Percentiles rank a stretch among this genome's conserved stretches.
Evolutionary conservation across 2,329 filamentous ascomycete species (phyloP).

Genomic region (Trichoderma polysporum): DNA sequence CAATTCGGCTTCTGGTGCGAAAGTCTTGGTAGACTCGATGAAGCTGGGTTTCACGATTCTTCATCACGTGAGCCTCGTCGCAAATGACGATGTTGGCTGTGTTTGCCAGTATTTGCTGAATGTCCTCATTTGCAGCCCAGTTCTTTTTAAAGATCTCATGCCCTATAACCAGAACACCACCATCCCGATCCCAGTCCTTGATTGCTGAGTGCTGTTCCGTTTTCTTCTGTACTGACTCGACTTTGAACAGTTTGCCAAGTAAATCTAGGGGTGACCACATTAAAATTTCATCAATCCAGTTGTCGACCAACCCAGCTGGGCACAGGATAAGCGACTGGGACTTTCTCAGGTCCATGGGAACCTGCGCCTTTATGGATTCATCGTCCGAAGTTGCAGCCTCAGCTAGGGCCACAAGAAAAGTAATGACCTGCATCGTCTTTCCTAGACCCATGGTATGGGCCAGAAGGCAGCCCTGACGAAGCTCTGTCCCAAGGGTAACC

Average conservation of each 20-base stretch:
- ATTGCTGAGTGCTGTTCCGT: slow-evolving; percentile 46
- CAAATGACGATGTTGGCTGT: slow-evolving; percentile 72
- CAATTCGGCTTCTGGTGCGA: slow-evolving; percentile 69
- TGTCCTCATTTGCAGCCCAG: slow-evolving; percentile 27
- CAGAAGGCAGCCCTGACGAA: slow-evolving; percentile 72
- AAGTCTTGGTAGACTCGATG: slow-evolving; percentile 58
- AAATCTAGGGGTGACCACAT: slow-evolving; percentile 62
- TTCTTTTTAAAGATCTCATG: slow-evolving; percentile 54
- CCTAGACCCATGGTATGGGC: slow-evolving; percentile 91
- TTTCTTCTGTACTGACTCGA: slow-evolving; percentile 45
- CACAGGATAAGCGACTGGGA: slow-evolving; percentile 72
- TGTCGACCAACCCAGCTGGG: slow-evolving; percentile 71
- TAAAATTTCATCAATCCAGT: slow-evolving; percentile 77
- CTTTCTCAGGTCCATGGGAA: slow-evolving; percentile 63
- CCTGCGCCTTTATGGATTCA: slow-evolving; percentile 57
- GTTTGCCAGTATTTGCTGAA: slow-evolving; percentile 52
- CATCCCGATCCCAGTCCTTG: slow-evolving; percentile 58
- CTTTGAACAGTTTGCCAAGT: slow-evolving; percentile 56
- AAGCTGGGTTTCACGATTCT: slow-evolving; percentile 59
- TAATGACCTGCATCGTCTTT: slow-evolving; percentile 90
- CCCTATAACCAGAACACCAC: slow-evolving; percentile 75
- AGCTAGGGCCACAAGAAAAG: slow-evolving; percentile 72
- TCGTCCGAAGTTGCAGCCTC: slow-evolving; percentile 63
- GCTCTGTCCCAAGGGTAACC: slow-evolving; percentile 59
- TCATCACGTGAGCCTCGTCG: slow-evolving; percentile 82